A percentile compares a stretch with the other conserved stretches of the same genome.
Evolutionary conservation across 305 asterid species (phyloP).

Genomic region (Solanum chacoense): DNA sequence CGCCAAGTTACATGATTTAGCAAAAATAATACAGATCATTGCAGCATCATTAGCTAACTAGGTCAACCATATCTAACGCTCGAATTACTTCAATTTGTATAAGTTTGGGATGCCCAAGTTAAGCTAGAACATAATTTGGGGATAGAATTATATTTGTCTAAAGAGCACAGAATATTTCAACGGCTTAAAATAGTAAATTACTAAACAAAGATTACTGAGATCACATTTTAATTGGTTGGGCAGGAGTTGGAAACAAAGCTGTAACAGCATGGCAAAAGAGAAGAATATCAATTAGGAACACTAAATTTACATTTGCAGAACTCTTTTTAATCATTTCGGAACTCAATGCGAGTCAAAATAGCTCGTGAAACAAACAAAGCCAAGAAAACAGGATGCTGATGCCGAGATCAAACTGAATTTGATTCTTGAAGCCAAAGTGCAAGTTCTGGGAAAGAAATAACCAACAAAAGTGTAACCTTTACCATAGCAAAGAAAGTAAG

Average conservation of each 20-base stretch:
- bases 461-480: not conserved
- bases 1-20: not conserved
- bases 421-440: not conserved
- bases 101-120: not conserved
- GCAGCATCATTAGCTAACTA: not conserved
- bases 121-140: not conserved
- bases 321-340: not conserved
- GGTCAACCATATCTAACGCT: not conserved
- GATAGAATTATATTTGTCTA: not conserved
- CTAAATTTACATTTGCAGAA: not conserved
- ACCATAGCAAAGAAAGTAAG: not conserved
- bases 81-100: not conserved
- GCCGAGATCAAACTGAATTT: not conserved
- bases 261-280: not conserved
- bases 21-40: not conserved
- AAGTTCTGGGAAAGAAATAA: not conserved
- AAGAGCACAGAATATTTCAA: not conserved
- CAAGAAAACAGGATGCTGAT: not conserved
- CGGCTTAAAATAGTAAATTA: not conserved
- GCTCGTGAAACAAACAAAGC: not conserved
- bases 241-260: not conserved
- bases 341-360: not conserved
- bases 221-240: not conserved
- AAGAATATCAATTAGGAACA: not conserved
- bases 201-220: not conserved